Base-by-base conservation (phyloP, 768 basidiomycete genomes). In the Macrolepiota albuminosa region DNA sequence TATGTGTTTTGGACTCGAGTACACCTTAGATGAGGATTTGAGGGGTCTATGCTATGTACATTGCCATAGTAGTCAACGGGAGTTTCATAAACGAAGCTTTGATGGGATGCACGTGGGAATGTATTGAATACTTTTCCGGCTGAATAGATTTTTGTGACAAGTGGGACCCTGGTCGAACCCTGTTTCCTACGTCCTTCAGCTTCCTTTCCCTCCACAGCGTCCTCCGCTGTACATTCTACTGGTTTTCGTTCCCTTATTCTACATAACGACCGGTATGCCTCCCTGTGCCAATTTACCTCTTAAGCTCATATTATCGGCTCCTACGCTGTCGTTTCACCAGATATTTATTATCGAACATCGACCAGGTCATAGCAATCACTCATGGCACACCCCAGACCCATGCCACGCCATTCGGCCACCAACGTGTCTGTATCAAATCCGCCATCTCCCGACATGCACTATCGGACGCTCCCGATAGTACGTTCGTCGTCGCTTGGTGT, bases 391-490 rank as follows among this genome's bases (percentile, higher is more conserved):
- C 58, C 60, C 31, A 57, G 66, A 34, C 54, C 62, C 24, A 52
- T 53, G 33, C 40, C 66, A 21, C 60, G 65, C 45, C 54, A 62
- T 42, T 57, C 68, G 33, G 54, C 64, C 24, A 36, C 57, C 46
- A 62, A 61, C 52, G 52, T 63, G 40, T 46, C 64, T 26, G 1
- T n/a, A n/a, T 61, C 68, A 21, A 59, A 56, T 53, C 60, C 63
- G 31, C 63, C 68, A 31, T 62, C 68, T 26, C 64, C 66, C 70
- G 82, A 84, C 59, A 86, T 89, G 75, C 79, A 88, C 69, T 83
- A 88, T 69, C 81, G 88, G 43, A 75, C 84, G 6, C 76, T 78
- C 51, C 85, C 85, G 9, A 79, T 77, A 29, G 66, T 79, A 50
- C 84, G 86, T 59, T 76, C 81, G n/a, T 77, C 82, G 51, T 77